Evolutionary conservation across 2,329 filamentous ascomycete species (phyloP).

Genomic region (Nigrospora osmanthi): DNA sequence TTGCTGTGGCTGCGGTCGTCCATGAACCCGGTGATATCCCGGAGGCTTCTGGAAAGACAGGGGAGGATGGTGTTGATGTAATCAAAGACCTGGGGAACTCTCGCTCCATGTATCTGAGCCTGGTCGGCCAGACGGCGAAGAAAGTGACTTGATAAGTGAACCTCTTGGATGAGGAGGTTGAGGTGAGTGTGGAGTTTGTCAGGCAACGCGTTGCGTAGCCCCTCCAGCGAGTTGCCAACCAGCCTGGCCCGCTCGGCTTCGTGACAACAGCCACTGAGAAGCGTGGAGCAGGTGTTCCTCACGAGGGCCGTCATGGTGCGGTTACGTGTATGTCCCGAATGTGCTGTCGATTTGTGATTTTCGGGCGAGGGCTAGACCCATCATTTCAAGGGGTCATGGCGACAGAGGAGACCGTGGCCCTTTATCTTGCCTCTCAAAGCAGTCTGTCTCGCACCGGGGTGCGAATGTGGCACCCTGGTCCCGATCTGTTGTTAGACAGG

Average conservation of each 20-base stretch:
- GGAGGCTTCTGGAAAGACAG: slow-evolving; percentile 42
- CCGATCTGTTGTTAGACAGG: too few relatives aligned
- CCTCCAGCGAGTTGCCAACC: slow-evolving; percentile 38
- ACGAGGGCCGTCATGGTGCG: too few relatives aligned
- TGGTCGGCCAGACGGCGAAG: slow-evolving; percentile 48
- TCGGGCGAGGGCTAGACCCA: too few relatives aligned
- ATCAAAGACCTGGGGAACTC: slow-evolving; percentile 42
- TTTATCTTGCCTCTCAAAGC: too few relatives aligned
- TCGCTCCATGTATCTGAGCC: slow-evolving; percentile 40
- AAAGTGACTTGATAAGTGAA: slow-evolving; percentile 32
- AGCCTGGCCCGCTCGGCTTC: slow-evolving; percentile 46
- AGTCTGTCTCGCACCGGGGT: too few relatives aligned
- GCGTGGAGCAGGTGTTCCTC: slow-evolving; percentile 14
- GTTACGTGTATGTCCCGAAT: too few relatives aligned
- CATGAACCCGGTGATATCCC: slow-evolving; percentile 44
- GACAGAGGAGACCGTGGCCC: too few relatives aligned
- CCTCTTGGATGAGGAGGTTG: slow-evolving; percentile 37
- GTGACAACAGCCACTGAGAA: slow-evolving; percentile 44
- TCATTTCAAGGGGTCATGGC: too few relatives aligned
- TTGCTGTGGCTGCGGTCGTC: slow-evolving; percentile 39
- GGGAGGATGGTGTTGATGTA: slow-evolving; percentile 50
- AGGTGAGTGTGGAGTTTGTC: slow-evolving; percentile 39
- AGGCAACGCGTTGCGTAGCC: slow-evolving; percentile 35
- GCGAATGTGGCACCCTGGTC: too few relatives aligned
- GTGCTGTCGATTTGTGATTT: too few relatives aligned